Base-by-base conservation (phyloP, 2,329 filamentous ascomycete genomes). In the Fusarium robinianum region DNA sequence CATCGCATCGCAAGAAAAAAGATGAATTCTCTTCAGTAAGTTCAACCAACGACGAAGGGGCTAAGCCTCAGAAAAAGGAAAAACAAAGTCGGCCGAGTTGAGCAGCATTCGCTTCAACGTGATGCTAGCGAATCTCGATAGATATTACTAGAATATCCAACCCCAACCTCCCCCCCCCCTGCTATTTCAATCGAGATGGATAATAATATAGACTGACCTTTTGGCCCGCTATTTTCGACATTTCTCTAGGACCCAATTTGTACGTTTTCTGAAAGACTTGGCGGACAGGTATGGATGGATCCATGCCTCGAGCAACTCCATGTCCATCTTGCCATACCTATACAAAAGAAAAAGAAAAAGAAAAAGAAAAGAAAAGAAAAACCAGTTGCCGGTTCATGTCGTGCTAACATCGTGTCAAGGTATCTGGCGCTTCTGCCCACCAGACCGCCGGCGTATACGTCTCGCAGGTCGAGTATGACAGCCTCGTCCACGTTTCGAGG, bases 391-490 rank as follows among this genome's bases (percentile, higher is more conserved):
- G n/a, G n/a, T n/a, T n/a, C n/a, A n/a, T n/a, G n/a, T n/a, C n/a
- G 22, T 12, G 19, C 43, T 55, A 14, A 55, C 23, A 24, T 30
- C 30, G 14, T 7, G 26, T n/a, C 16, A 34, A 56, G 48, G 30
- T 29, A 11, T 19, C 41, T 8, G 35, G 39, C 17, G 18, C 39
- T 16, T 18, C 37, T 5, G 12, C 18, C 4, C 40, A 24, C 12
- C 36, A 22, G 17, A 24, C 45, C 7, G 38, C 70, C 40, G 57
- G 67, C 11, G 70, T 87, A 32, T 77, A 73, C 43, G 77, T 89
- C 41, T 70, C 78, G 24, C 81, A 75, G 59, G 64, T 68, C 35
- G 83, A 90, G 60, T 81, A 89, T 66, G 76, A 84, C 35, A 66
- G 65, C 34, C 72, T 90, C 48, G 72, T 83, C 55, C 65, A 75